A percentile compares a stretch with the other conserved stretches of the same genome.
These are phyloP conservation scores for Hanseniaspora singularis DNA, from an alignment of 805 yeast genomes.

Conservation along the genomic window DNA sequence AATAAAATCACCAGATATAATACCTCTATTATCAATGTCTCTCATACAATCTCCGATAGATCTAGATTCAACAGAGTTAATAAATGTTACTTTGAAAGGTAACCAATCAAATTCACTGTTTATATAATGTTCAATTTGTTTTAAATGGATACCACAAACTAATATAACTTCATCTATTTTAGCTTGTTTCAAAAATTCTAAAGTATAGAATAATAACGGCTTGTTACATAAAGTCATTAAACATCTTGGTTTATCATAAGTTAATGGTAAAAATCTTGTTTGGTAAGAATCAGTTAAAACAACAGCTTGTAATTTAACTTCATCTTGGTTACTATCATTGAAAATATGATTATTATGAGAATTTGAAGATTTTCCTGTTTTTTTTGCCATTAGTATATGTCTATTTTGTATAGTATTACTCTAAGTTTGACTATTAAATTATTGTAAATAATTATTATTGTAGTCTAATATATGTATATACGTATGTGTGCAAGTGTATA, in stretches of 20 bases:
- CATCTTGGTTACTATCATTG: slow-evolving; percentile 42
- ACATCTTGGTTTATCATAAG: slow-evolving; percentile 78
- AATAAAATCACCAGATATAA: slow-evolving; percentile 80
- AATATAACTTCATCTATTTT: slow-evolving; percentile 70
- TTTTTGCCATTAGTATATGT: slow-evolving; percentile 8
- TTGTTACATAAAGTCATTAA: slow-evolving; percentile 83
- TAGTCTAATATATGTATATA: too few species aligned
- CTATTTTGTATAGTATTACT: too few species aligned
- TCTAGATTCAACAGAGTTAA: slow-evolving; percentile 73
- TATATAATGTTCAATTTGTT: slow-evolving; percentile 71
- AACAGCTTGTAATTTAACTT: slow-evolving; percentile 79
- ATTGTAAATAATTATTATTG: too few species aligned
- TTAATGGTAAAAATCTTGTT: slow-evolving; percentile 84
- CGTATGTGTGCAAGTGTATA: too few species aligned
- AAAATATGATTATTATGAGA: too few species aligned
- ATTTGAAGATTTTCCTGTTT: slow-evolving; percentile 4
- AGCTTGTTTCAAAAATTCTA: slow-evolving; percentile 84
- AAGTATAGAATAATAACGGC: slow-evolving; percentile 86
- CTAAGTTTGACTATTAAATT: too few species aligned
- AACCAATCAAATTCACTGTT: slow-evolving; percentile 48
- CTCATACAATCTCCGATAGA: slow-evolving; percentile 97
- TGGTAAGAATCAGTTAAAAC: slow-evolving; percentile 90
- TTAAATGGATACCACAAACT: slow-evolving; percentile 85
- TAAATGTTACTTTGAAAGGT: slow-evolving; percentile 69
- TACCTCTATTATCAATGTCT: slow-evolving; percentile 81